These are phyloP conservation scores for Moricandia arvensis DNA, from an alignment of 345 rosid species.

Conservation along the genomic window DNA sequence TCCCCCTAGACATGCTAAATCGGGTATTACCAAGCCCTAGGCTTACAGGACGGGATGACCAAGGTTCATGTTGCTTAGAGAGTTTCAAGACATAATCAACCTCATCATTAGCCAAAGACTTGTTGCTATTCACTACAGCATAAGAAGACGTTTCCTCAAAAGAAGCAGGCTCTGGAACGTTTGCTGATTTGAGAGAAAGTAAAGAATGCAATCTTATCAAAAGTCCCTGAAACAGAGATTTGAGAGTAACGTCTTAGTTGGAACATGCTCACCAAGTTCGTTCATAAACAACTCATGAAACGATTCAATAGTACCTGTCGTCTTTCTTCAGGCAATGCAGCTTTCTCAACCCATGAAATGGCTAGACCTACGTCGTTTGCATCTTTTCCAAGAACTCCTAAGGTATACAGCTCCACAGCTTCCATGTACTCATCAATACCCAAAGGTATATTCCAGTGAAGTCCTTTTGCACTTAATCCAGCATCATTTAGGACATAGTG, in stretches of 20 bases:
- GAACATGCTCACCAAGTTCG: background rate
- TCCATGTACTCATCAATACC: slow-evolving; percentile 53
- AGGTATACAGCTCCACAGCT: slow-evolving; percentile 64
- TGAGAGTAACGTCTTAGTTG: background rate
- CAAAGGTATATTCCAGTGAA: slow-evolving; percentile 39
- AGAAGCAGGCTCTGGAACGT: slow-evolving; percentile 29
- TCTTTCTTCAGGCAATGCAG: slow-evolving; percentile 70
- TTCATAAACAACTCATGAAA: slow-evolving; percentile 2
- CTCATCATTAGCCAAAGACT: slow-evolving; percentile 20
- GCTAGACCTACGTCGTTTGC: slow-evolving; percentile 55
- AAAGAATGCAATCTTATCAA: slow-evolving; percentile 70
- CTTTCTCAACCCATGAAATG: slow-evolving; percentile 78
- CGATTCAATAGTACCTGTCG: slow-evolving; percentile 54
- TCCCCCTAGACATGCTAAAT: slow-evolving; percentile 50
- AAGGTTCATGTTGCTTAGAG: slow-evolving; percentile 35
- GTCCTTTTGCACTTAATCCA: slow-evolving; percentile 34
- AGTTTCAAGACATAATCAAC: slow-evolving; percentile 36
- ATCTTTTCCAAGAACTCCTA: slow-evolving; percentile 55
- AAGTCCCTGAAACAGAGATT: slow-evolving; percentile 50
- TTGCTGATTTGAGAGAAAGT: slow-evolving; percentile 28
- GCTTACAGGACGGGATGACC: slow-evolving; percentile 63
- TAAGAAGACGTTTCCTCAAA: background rate
- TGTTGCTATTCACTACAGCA: slow-evolving; percentile 29
- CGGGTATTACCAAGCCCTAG: slow-evolving; percentile 53
- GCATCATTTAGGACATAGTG: slow-evolving; percentile 39